Evolutionary conservation across 441 rosid species (phyloP), one percentile per base, ranked within the genome.

Genomic region (Theobroma grandiflorum): DNA sequence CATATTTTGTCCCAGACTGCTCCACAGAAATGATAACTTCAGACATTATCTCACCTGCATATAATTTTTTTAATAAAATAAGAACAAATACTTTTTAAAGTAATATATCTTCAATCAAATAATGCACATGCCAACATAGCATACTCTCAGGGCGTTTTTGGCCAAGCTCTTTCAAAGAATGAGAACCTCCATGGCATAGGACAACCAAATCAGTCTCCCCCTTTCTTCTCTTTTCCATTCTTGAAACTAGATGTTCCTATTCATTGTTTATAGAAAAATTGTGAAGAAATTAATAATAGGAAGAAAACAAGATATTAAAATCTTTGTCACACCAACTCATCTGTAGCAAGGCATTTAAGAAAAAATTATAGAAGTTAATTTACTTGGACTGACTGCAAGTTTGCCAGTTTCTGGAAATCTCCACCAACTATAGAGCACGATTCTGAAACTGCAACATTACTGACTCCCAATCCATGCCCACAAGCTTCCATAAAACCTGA

Each of bases 191-290:
- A 66, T 86, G 84, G 87, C 99, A 97, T 82, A 91, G 76, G 45
- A 97, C 90, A 84, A 94, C 83, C 78, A 97, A 85, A 82, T 95
- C 94, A 57, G 94, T 86, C 77, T 86, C 87, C 82, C 89, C 98
- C 80, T 88, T 79, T 78, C 81, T 79, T 75, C 88, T 88, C 86
- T 87, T 89, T 88, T 89, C 93, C 84, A 78, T 80, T 85, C 91
- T 91, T 49, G 94, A 91, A 81, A 80, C 82, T 75, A 95, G 82
- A 86, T 91, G 90, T 42, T 90, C 93, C 98, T 97, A 88, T 31
- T 76, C 53, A 85, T 74, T 62, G 49, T 80, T 78, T 11, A 71
- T 20, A 37, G 38, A 26, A 4, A 78, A 26, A 61, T 72, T 52
- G 22, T 16, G 6, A 14, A 58, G 8, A 42, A 16, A n/a, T 50